Evolutionary conservation across 768 basidiomycete genomes (phyloP).

Genomic region (Leccinum pellstonianum): DNA sequence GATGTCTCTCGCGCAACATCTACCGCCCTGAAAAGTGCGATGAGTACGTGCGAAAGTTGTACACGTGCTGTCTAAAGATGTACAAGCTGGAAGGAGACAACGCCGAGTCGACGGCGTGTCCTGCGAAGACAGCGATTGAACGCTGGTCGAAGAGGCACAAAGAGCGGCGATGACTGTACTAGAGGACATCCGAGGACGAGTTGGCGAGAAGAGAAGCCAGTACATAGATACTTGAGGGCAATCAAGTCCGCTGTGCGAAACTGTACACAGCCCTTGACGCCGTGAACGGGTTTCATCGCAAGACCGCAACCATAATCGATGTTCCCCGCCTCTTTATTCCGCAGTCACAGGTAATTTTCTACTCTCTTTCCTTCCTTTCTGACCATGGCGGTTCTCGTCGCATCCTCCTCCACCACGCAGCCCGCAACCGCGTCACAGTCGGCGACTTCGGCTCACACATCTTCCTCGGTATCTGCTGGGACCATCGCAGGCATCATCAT

Average conservation of each 20-base stretch:
- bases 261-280: slow-evolving; percentile 7
- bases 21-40: slow-evolving; percentile 66
- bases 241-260: slow-evolving; percentile 13
- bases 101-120: slow-evolving; percentile 61
- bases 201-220: too few species aligned
- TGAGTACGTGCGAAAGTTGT: slow-evolving; percentile 48
- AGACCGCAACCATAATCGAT: not conserved
- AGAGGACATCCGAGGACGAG: too few species aligned
- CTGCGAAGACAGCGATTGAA: slow-evolving; percentile 48
- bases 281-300: not conserved
- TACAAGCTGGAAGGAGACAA: slow-evolving; percentile 43
- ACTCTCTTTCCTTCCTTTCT: not conserved
- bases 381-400: slow-evolving; percentile 15
- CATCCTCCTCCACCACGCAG: slow-evolving; percentile 6
- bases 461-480: slow-evolving; percentile 9
- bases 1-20: slow-evolving; percentile 62
- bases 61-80: slow-evolving; percentile 60
- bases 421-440: not conserved
- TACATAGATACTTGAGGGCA: not conserved
- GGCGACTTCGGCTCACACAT: not conserved
- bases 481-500: slow-evolving; percentile 24
- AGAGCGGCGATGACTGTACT: not conserved
- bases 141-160: slow-evolving; percentile 51
- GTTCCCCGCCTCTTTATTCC: not conserved
- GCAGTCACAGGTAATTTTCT: not conserved